Evolutionary conservation across 352 stramenopile genomes (phyloP).

Genomic region (Globisporangium perplexum): DNA sequence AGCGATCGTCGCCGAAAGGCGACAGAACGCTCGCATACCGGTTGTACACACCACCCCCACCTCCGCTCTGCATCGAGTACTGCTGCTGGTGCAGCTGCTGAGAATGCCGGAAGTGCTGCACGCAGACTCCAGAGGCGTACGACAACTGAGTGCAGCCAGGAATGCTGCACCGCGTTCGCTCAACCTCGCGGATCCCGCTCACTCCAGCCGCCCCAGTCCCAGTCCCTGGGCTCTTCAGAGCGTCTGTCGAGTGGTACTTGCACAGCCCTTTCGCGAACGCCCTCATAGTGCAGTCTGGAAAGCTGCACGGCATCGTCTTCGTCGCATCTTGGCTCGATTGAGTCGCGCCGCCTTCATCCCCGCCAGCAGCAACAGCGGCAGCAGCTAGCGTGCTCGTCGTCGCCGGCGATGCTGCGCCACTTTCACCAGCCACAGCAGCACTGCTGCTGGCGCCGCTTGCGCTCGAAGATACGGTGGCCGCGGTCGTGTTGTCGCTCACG

Average conservation of each 20-base stretch:
- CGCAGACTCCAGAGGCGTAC: conserved; percentile 44
- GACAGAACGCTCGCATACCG: conserved; percentile 8
- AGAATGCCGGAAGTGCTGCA: conserved; percentile 40
- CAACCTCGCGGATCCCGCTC: conserved; percentile 23
- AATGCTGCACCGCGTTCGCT: conserved; percentile 24
- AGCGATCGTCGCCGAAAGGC: conserved; percentile 7
- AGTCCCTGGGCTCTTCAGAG: conserved; percentile 3
- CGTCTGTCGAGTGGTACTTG: conserved; percentile 21
- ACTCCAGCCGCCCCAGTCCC: background rate
- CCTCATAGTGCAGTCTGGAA: conserved; percentile 19
- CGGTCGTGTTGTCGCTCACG: background rate
- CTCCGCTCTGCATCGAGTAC: conserved; percentile 10
- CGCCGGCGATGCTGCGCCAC: too few species aligned
- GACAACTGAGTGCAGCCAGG: conserved; percentile 34
- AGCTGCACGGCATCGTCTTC: conserved; percentile 10
- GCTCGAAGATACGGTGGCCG: conserved; percentile 24
- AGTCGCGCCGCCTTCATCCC: background rate
- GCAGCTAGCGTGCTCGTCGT: background rate
- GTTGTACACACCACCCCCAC: background rate
- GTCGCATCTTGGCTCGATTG: background rate
- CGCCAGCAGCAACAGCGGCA: background rate
- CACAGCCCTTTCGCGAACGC: conserved; percentile 16
- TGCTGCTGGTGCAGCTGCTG: conserved; percentile 15
- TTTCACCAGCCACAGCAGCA: background rate
- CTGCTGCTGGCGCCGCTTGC: conserved; percentile 12